These are phyloP conservation scores for Echites panduratus DNA, from an alignment of 257 asterid genomes.

Conservation along the genomic window DNA sequence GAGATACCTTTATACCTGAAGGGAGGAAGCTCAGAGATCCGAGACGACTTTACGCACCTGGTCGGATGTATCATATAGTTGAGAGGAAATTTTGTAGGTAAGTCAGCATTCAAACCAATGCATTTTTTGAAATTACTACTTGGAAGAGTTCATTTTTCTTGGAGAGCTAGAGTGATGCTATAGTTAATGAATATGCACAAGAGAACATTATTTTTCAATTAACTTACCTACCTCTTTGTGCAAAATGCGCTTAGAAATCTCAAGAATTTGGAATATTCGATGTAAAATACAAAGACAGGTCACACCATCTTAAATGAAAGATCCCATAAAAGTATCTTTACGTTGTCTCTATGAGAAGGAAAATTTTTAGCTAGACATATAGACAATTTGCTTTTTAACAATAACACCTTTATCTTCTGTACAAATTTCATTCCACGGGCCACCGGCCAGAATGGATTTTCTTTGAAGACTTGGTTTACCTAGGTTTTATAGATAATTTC, in stretches of 20 bases:
- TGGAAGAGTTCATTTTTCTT: not conserved
- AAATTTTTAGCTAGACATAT: not conserved
- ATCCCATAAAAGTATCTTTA: not conserved
- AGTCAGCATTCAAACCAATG: constrained; percentile 2
- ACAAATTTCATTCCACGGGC: too few species aligned
- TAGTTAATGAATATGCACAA: not conserved
- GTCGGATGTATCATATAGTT: constrained; percentile 90
- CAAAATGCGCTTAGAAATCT: not conserved
- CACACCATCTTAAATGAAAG: not conserved
- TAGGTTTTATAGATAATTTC: too few species aligned
- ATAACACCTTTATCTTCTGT: not conserved
- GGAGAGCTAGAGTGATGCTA: not conserved
- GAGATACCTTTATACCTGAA: constrained; percentile 94
- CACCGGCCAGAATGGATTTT: too few species aligned
- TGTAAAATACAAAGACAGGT: not conserved
- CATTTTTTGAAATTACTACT: not conserved
- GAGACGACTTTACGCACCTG: constrained; percentile 92
- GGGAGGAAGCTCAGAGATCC: constrained; percentile 90
- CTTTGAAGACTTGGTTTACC: too few species aligned
- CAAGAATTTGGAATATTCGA: not conserved
- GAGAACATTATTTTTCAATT: too few species aligned
- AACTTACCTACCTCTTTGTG: not conserved
- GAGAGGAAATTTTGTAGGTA: constrained; percentile 95
- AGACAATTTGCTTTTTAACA: not conserved
- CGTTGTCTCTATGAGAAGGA: not conserved